Evolutionary conservation across 805 yeast genomes (phyloP), one percentile per base, ranked within the genome.

Genomic region (Starmera amethionina): DNA sequence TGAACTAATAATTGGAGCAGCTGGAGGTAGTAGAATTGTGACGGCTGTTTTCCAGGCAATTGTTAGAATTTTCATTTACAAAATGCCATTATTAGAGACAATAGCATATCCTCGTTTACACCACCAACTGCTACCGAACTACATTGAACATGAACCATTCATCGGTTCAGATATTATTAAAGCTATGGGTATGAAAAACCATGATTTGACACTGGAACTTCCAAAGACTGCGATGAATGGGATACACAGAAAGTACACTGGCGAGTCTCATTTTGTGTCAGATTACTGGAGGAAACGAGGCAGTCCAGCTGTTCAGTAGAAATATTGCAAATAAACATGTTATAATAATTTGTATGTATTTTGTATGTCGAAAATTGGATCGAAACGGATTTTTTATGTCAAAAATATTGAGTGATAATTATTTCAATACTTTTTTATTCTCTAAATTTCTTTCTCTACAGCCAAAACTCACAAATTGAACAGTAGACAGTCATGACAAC

Each of bases 261-360:
- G 43, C 58, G 72, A 39, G 37, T 60, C 30, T 61, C 74, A 77
- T 40, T 96, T 95, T 1, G 96, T 88, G 10, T 70, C 87, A 49
- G 97, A 90, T 58, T 85, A 62, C 57, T 90, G 97, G 96, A 67
- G 97, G 42, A 89, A 89, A 56, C 63, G 81, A 36, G 96, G 94
- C 8, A 68, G 62, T 34, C 82, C 88, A 12, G 77, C 72, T 40
- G 93, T 46, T 5, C 27, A 22, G 27, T 22, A 16, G 18, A n/a
- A n/a, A n/a, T n/a, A n/a, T n/a, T n/a, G n/a, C n/a, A n/a, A n/a
- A n/a, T n/a, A n/a, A n/a, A n/a, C 18, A 16, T 16, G 18, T 16
- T 16, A 16, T 16, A 16, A 4, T 16, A 16, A 3, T 16, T 16
- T 16, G 18, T 16, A 16, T 4, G 18, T 3, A 16, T 16, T 16